phyloP scores from a whole-genome alignment of 1,284 basidiomycete species.

The Leccinum subrobustum region DNA sequence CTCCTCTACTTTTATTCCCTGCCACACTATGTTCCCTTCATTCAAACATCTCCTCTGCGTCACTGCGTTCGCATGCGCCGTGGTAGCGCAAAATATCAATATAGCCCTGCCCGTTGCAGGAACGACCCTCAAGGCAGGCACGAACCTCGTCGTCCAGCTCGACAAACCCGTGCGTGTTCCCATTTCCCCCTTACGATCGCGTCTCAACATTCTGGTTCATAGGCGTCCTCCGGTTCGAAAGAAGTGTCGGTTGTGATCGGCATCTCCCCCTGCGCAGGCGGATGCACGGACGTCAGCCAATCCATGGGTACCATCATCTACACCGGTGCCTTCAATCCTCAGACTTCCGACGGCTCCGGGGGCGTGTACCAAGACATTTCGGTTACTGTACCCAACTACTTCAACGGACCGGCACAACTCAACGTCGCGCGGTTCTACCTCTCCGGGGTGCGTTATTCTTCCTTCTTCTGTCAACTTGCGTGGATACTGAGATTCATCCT shows the following conservation, averaged over 20 bases:
- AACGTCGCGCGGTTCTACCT: background rate
- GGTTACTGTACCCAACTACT: background rate
- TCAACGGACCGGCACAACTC: background rate
- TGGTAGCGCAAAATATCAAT: slow-evolving; percentile 40
- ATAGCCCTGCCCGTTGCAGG: slow-evolving; percentile 40
- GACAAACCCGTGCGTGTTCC: slow-evolving; percentile 41
- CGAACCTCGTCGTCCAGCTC: slow-evolving; percentile 41
- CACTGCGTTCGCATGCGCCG: slow-evolving; percentile 11
- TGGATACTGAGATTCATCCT: background rate
- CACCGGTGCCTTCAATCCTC: slow-evolving; percentile 42
- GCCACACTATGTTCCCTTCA: slow-evolving; percentile 9
- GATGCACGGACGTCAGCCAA: slow-evolving; percentile 22
- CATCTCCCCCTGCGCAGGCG: slow-evolving; percentile 33
- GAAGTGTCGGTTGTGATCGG: slow-evolving; percentile 38
- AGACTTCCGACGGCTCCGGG: slow-evolving; percentile 1
- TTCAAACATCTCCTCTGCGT: slow-evolving; percentile 13
- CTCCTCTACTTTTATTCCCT: background rate
- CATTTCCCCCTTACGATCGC: no score
- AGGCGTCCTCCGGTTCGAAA: slow-evolving; percentile 17
- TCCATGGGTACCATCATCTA: slow-evolving; percentile 45
- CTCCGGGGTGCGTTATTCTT: background rate
- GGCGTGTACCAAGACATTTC: background rate
- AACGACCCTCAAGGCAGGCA: slow-evolving; percentile 35
- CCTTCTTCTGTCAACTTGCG: background rate
- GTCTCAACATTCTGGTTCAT: background rate